A percentile compares a stretch with the other conserved stretches of the same genome.
phyloP scores from a whole-genome alignment of 2,329 filamentous ascomycete species.

The Microascus cirrosus region DNA sequence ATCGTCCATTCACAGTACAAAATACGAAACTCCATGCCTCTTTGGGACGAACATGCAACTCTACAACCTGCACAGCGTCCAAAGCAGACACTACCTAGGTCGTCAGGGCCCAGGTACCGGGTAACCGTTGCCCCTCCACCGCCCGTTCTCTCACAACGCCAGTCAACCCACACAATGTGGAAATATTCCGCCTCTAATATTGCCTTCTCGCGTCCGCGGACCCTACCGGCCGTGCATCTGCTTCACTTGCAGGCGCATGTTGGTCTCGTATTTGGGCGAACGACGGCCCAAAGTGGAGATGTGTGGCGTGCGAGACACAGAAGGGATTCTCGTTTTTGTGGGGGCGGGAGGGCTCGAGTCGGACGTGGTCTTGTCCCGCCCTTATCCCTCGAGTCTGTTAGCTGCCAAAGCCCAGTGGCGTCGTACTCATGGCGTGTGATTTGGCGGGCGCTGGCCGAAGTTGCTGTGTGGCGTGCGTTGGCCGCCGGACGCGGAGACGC shows the following conservation, averaged over 20 bases:
- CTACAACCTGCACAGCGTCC: not conserved
- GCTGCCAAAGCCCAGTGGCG: not conserved
- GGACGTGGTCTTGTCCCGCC: too few species aligned
- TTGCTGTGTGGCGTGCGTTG: not conserved
- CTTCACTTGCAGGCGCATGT: too few species aligned
- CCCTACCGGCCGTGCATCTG: too few species aligned
- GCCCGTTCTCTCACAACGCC: not conserved
- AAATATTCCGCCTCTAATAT: not conserved
- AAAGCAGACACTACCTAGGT: not conserved
- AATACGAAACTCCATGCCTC: not conserved
- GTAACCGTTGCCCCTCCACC: not conserved
- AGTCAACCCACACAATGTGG: not conserved
- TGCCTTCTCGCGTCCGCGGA: not conserved
- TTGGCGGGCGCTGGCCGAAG: not conserved
- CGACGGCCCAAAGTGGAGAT: too few species aligned
- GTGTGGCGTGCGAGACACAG: too few species aligned
- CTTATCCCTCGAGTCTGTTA: not conserved
- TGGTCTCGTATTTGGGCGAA: too few species aligned
- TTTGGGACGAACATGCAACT: not conserved
- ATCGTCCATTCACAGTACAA: not conserved
- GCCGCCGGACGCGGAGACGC: not conserved
- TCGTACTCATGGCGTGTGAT: not conserved
- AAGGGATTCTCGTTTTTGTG: too few species aligned
- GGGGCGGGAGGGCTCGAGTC: too few species aligned
- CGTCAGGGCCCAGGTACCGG: not conserved